Percentiles rank a stretch among this genome's conserved stretches.
Evolutionary conservation across 305 asterid species (phyloP).

Genomic region (Fraxinus platypoda): DNA sequence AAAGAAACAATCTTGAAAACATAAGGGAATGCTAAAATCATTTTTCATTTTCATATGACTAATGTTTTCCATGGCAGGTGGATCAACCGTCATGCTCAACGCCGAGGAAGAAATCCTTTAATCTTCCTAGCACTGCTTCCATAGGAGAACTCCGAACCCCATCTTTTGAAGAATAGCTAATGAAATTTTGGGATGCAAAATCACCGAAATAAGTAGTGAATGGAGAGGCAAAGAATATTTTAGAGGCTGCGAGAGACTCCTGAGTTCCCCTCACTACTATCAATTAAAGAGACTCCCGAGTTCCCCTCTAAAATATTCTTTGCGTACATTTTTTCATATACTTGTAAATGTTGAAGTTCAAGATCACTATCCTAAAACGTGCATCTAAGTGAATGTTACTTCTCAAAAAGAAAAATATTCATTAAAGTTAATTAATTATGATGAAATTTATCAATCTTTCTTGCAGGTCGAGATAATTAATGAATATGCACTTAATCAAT

Average conservation of each 20-base stretch:
- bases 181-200: constrained; percentile 15
- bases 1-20: background rate
- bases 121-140: constrained; percentile 73
- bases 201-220: no score
- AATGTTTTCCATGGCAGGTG: constrained; percentile 43
- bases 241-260: constrained; percentile 71
- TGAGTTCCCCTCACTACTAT: constrained; percentile 84
- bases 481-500: background rate
- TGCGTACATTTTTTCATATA: background rate
- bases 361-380: background rate
- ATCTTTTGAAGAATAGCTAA: constrained; percentile 73
- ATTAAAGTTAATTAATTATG: background rate
- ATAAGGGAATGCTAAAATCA: background rate
- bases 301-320: no score
- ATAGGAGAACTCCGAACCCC: constrained; percentile 92
- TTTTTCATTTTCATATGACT: background rate
- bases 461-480: background rate
- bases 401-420: background rate
- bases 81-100: constrained; percentile 95
- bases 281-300: constrained; percentile 33
- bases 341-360: background rate
- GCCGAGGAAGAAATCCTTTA: constrained; percentile 66
- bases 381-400: background rate
- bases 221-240: constrained; percentile 39
- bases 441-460: background rate